Conservation (phyloP, 306 rosid genomes). For the Oxytropis ochrocephala region DNA sequence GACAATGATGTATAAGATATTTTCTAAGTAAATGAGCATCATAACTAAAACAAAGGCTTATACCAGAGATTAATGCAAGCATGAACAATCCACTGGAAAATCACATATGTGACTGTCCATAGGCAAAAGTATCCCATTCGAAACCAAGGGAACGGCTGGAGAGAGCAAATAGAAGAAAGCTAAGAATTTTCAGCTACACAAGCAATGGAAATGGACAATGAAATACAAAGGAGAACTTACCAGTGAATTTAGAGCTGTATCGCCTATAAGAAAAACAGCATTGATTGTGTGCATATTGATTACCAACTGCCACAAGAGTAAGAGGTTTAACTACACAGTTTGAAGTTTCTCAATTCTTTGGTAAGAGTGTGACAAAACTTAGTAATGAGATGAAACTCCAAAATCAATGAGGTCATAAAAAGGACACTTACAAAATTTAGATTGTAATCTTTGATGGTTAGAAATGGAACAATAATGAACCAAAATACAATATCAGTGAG, state of each 20-base stretch:
- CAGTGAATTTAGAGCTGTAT: slow-evolving; percentile 71
- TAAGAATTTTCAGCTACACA: neutral
- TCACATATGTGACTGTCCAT: slow-evolving; percentile 76
- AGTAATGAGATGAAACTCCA: neutral
- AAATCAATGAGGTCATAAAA: neutral
- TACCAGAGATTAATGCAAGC: slow-evolving; percentile 71
- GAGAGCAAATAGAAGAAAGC: neutral
- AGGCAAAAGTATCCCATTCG: slow-evolving; percentile 86
- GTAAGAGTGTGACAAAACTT: neutral
- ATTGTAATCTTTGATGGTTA: slow-evolving; percentile 75
- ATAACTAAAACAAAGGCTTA: neutral
- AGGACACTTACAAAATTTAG: slow-evolving; percentile 75
- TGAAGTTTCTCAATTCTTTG: neutral
- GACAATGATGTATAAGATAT: neutral
- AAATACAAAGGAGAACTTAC: slow-evolving; percentile 40
- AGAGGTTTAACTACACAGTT: neutral
- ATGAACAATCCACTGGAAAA: slow-evolving; percentile 83
- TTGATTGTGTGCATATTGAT: slow-evolving; percentile 83
- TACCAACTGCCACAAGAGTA: slow-evolving; percentile 49
- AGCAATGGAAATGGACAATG: neutral
- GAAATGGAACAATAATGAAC: slow-evolving; percentile 88
- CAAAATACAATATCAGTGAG: slow-evolving; percentile 94
- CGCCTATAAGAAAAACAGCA: slow-evolving; percentile 86
- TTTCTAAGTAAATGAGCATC: neutral
- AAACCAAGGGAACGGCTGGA: slow-evolving; percentile 90